Evolutionary conservation across 2,329 filamentous ascomycete genomes (phyloP).

Genomic region (Trichoderma citrinoviride): DNA sequence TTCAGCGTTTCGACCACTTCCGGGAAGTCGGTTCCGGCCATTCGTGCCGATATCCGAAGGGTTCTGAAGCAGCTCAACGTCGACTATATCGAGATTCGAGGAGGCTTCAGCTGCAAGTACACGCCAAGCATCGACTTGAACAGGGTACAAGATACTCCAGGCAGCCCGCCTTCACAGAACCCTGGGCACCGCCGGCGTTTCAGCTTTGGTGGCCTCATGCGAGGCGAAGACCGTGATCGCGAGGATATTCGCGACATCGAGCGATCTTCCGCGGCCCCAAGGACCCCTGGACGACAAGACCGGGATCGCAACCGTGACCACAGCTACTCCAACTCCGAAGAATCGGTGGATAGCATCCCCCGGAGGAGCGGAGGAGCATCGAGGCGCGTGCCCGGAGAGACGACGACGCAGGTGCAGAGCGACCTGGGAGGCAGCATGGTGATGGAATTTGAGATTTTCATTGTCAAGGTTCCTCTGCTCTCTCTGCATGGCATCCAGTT

Average conservation of each 20-base stretch:
- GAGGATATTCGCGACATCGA: slow-evolving; percentile 68
- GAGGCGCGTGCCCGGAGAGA: slow-evolving; percentile 73
- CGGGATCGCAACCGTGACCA: slow-evolving; percentile 51
- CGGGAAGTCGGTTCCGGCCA: slow-evolving; percentile 80
- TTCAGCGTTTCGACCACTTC: slow-evolving; percentile 98
- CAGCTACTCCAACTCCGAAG: slow-evolving; percentile 84
- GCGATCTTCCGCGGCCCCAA: slow-evolving; percentile 40
- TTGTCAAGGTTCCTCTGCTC: slow-evolving; percentile 94
- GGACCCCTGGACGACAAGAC: slow-evolving; percentile 45
- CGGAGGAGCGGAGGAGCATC: slow-evolving; percentile 51
- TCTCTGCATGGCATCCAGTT: slow-evolving; percentile 95
- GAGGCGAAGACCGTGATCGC: slow-evolving; percentile 60
- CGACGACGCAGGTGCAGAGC: slow-evolving; percentile 85
- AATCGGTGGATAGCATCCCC: slow-evolving; percentile 71
- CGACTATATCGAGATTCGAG: slow-evolving; percentile 88
- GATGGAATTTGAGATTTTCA: slow-evolving; percentile 90
- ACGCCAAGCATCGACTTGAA: slow-evolving; percentile 85
- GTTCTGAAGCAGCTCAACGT: slow-evolving; percentile 85
- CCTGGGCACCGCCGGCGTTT: slow-evolving; percentile 72
- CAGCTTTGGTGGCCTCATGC: slow-evolving; percentile 69
- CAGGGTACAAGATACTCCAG: slow-evolving; percentile 63
- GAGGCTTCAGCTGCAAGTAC: slow-evolving; percentile 87
- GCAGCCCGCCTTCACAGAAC: slow-evolving; percentile 53
- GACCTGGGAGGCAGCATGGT: slow-evolving; percentile 83
- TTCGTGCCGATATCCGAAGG: slow-evolving; percentile 84